phyloP scores from a whole-genome alignment of 1,139 yeast genomes.

The Lodderomyces pseudojiufengensis region DNA sequence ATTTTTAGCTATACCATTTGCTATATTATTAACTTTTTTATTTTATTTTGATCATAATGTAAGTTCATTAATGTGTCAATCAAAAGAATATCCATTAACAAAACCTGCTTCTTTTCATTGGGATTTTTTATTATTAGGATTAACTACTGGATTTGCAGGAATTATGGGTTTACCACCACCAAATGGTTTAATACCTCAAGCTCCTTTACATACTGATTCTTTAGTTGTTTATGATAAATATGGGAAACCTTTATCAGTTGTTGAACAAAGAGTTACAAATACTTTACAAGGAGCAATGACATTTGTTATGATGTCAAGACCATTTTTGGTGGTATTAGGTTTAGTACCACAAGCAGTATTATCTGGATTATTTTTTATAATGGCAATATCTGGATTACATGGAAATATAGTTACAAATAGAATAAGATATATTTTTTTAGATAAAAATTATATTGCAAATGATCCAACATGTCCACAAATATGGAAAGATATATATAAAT shows the following conservation, averaged over 20 bases:
- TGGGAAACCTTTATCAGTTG: slow-evolving; percentile 54
- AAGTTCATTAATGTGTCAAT: slow-evolving; percentile 88
- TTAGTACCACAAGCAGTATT: slow-evolving; percentile 91
- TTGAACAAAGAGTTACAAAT: slow-evolving; percentile 86
- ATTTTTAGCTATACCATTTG: slow-evolving; percentile 90
- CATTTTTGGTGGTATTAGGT: slow-evolving; percentile 74
- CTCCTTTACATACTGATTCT: slow-evolving; percentile 86
- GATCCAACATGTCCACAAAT: slow-evolving; percentile 36
- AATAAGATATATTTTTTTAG: slow-evolving; percentile 63
- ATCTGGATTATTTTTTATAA: slow-evolving; percentile 87
- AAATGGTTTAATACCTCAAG: slow-evolving; percentile 94
- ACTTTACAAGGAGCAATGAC: slow-evolving; percentile 80
- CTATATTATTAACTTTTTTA: slow-evolving; percentile 72
- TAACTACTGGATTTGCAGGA: slow-evolving; percentile 85
- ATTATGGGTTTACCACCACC: slow-evolving; percentile 91
- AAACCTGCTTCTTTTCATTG: slow-evolving; percentile 92
- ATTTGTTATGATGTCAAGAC: slow-evolving; percentile 85
- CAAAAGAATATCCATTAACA: slow-evolving; percentile 69
- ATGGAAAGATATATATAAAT: slow-evolving; percentile 29
- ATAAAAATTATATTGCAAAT: slow-evolving; percentile 38
- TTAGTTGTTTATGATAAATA: slow-evolving; percentile 56
- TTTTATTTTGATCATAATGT: slow-evolving; percentile 96
- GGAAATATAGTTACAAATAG: slow-evolving; percentile 63
- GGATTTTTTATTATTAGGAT: slow-evolving; percentile 81
- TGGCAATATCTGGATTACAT: slow-evolving; percentile 82